Evolutionary conservation across 2,329 filamentous ascomycete genomes (phyloP).

Genomic region (Colletotrichum tofieldiae): DNA sequence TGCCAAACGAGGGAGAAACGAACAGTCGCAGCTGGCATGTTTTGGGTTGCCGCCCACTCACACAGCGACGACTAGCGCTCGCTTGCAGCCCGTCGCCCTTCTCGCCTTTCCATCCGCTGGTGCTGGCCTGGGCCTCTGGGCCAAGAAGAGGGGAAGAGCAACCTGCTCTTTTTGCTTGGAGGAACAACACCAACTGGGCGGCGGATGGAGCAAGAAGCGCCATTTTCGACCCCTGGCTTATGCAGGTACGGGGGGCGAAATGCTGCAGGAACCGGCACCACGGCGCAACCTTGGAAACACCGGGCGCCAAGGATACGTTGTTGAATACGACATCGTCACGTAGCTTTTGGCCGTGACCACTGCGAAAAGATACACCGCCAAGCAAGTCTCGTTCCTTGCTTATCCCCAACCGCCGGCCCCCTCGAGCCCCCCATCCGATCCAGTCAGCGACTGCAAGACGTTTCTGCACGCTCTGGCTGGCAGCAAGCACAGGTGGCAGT

Average conservation of each 20-base stretch:
- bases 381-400: conserved; percentile 27
- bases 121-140: conserved; percentile 5
- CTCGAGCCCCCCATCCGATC: conserved; percentile 19
- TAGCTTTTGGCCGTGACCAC: conserved; percentile 1
- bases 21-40: conserved; percentile 14
- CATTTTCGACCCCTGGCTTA: conserved; percentile 43
- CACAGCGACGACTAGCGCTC: conserved; percentile 10
- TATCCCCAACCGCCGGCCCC: conserved; percentile 25
- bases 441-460: conserved; percentile 35
- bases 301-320: conserved; percentile 35
- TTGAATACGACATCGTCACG: neutral
- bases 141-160: conserved; percentile 26
- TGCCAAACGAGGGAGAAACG: conserved; percentile 40
- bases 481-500: conserved; percentile 35
- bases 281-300: conserved; percentile 36
- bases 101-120: neutral
- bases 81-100: neutral
- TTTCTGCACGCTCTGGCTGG: conserved; percentile 31
- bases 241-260: conserved; percentile 42
- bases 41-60: conserved; percentile 30
- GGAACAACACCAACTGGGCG: neutral
- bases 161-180: neutral
- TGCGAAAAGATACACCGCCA: conserved; percentile 20
- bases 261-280: conserved; percentile 42
- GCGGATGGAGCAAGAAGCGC: conserved; percentile 38